These are phyloP conservation scores for Colletotrichum liaoningense DNA, from an alignment of 2,329 filamentous ascomycete genomes.

Conservation along the genomic window DNA sequence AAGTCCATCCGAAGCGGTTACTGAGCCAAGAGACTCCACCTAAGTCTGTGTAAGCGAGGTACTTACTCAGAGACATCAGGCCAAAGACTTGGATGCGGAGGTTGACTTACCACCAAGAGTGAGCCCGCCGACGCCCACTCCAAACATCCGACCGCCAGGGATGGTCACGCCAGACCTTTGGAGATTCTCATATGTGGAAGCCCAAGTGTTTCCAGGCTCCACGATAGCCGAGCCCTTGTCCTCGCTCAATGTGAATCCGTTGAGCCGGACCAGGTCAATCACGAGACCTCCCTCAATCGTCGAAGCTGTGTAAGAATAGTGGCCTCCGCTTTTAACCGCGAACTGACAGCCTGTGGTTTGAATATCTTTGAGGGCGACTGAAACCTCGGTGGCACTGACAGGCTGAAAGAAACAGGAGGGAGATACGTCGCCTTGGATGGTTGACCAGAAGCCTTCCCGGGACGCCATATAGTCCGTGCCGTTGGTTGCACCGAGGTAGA, in stretches of 20 bases:
- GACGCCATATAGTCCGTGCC: not conserved
- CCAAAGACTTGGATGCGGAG: too few relatives aligned
- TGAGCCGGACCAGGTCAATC: constrained; percentile 50
- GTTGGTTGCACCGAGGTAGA: not conserved
- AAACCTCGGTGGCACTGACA: constrained; percentile 32
- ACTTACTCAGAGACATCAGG: too few relatives aligned
- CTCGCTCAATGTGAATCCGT: constrained; percentile 43
- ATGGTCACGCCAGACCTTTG: constrained; percentile 47
- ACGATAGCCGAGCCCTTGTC: constrained; percentile 46
- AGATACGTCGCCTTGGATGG: not conserved
- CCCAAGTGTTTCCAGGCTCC: constrained; percentile 53
- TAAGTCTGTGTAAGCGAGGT: constrained; percentile 13
- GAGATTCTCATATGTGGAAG: constrained; percentile 49
- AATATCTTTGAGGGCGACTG: not conserved
- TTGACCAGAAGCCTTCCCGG: constrained; percentile 8
- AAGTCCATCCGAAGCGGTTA: constrained; percentile 51
- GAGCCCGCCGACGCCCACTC: constrained; percentile 54
- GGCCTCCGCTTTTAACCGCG: constrained; percentile 58
- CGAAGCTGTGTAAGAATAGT: constrained; percentile 53
- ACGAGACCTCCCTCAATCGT: constrained; percentile 49
- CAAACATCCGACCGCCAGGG: constrained; percentile 51
- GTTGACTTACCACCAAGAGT: constrained; percentile 45
- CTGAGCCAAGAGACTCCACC: constrained; percentile 58
- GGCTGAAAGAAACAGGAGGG: not conserved
- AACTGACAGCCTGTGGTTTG: constrained; percentile 40